Evolutionary conservation across 139 green algal genomes (phyloP), one percentile per base, ranked within the genome.

Genomic region (Coccomyxa sp.): DNA sequence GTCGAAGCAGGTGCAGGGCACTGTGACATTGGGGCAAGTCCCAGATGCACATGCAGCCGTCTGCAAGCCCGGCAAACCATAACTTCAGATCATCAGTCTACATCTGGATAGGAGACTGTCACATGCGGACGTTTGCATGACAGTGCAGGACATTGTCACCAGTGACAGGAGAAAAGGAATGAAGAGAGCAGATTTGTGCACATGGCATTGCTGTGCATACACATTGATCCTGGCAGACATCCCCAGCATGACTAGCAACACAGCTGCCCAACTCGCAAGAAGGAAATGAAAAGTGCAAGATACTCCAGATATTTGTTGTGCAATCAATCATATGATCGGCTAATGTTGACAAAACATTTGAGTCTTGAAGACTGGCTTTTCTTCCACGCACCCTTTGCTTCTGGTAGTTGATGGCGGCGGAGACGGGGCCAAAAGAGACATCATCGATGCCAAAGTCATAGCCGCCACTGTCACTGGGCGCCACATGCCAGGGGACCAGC

Each of bases 401-500:
- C 63, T 28, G 18, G 63, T 71, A 71, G 18, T 9, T 9, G 10
- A 71, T 71, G 18, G 21, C 21, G 18, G 18, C 18, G 9, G 63
- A 28, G 63, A 71, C 63, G 10, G 63, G 63, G 18, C 63, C 63
- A 71, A 71, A 71, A 9, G 63, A 28, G 9, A 21, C 63, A 11
- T 71, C 63, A 71, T 71, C 63, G 21, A 71, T 11, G 63, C 63
- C 63, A 25, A 71, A 71, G 63, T 71, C 63, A 71, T 14, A 71
- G 18, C 63, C 63, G 18, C 63, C 9, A 11, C 18, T 28, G 63
- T 21, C 63, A 9, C 1, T 71, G 21, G 63, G 7, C 4, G 18
- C 84, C 66, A 82, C n/a, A 27, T 76, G 25, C 23, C 45, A 76
- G 13, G 80, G 28, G 77, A 82, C 28, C 79, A 82, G n/a, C n/a